Evolutionary conservation across 2,329 filamentous ascomycete genomes (phyloP), one percentile per base, ranked within the genome.

Genomic region (Claviceps lovelessii): DNA sequence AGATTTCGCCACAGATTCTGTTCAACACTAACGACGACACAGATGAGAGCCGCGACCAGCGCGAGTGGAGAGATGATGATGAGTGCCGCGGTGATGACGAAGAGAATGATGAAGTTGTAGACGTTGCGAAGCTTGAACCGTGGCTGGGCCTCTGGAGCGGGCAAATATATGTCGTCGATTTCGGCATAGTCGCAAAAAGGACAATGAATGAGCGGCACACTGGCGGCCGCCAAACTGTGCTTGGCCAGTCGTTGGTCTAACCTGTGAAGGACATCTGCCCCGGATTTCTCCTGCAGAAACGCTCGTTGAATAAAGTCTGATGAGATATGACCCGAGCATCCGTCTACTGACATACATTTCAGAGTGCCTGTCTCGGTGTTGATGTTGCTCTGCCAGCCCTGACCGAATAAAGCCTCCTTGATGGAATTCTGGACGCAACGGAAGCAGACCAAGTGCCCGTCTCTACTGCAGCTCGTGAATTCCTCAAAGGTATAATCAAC

Each of bases 151-250:
- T 80, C 76, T 52, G 70, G 69, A 49, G 70, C 70, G 11, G 81
- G 83, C 28, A 84, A 73, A 65, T 87, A 88, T 19, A 86, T 72
- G 55, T 88, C 84, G 67, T 96, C 89, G 31, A 90, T 77, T 72
- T 97, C 93, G 37, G 89, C 89, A 65, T 97, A 98, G 60, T 77
- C 78, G 74, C 91, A 98, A 65, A 94, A 96, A 0, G 90, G 90
- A 63, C 93, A 97, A 44, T 84, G 83, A 50, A 93, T 76, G 1
- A 97, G 78, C 3, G 86, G 84, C 7, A 95, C 70, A 28, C 81
- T 78, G 29, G 85, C 87, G 55, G 85, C 83, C 31, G 86, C 70
- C 1, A 98, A 77, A 23, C 77, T 81, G 61, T 95, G 87, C 56
- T 86, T 84, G 3, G 86, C 84, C 29, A 94, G 76, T 35, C 89